Conservation (phyloP, 2,329 filamentous ascomycete species). For the Arthrinium phaeospermum region DNA sequence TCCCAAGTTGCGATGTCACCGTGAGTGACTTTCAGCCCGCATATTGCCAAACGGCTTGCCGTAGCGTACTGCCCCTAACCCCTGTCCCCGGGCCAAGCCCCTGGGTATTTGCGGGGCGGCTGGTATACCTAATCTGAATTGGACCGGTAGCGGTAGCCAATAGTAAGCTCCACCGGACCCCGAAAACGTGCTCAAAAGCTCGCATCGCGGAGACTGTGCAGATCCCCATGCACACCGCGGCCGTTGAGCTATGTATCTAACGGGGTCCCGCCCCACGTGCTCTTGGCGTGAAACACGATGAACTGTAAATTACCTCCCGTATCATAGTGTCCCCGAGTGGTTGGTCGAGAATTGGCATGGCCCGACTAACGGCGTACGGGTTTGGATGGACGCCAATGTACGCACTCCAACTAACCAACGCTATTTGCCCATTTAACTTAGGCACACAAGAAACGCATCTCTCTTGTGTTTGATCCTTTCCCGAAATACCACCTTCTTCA, state of each 20-base stretch:
- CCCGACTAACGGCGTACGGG: neutral
- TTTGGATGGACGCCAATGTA: neutral
- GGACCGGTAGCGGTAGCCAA: neutral
- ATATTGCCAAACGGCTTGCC: neutral
- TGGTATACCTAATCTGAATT: neutral
- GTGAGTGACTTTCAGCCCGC: neutral
- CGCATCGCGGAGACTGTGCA: conserved; percentile 9
- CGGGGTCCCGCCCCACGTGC: neutral
- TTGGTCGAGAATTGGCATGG: neutral
- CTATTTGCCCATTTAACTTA: neutral
- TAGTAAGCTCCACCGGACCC: neutral
- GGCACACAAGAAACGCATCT: neutral
- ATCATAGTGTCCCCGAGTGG: neutral
- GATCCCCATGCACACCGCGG: neutral
- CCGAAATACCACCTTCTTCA: neutral
- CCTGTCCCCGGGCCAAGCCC: neutral
- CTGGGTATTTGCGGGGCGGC: neutral
- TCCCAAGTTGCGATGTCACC: neutral
- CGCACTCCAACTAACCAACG: neutral
- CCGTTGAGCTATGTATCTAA: neutral
- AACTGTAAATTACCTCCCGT: neutral
- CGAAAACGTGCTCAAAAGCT: conserved; percentile 19
- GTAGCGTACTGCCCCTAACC: neutral
- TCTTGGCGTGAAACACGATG: neutral
- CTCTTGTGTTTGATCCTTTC: neutral